Base-by-base conservation (phyloP, 2,329 filamentous ascomycete genomes). In the Lecanicillium sp. region DNA sequence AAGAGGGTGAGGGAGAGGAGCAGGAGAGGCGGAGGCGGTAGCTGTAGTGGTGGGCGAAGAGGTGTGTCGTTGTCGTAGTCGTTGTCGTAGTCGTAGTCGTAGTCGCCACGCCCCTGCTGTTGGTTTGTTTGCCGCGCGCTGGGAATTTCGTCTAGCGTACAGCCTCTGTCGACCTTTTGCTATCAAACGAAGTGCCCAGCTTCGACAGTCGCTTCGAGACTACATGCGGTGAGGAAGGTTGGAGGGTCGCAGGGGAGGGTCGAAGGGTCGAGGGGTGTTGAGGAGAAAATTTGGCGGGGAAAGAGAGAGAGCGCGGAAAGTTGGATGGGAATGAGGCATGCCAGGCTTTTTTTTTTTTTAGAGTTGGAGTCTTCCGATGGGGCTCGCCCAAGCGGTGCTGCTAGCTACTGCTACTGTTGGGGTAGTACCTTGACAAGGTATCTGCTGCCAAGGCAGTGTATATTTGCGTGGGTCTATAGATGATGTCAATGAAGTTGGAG, bases 181-280 rank as follows among this genome's bases (percentile, higher is more conserved):
- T 44, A 44, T 44, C 41, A 24, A 35, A 44, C 41, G 30, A 44
- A 44, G 41, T 35, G 41, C 41, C 41, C 41, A 44, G 21, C 41
- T 27, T 27, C 30, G 41, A 44, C 20, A 2, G 21, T 12, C 10
- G 24, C 3, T 24, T 21, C n/a, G 27, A 14, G 20, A 24, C 12
- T 23, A 27, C 41, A 44, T 44, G 30, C 41, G 21, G 15, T n/a
- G n/a, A n/a, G n/a, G n/a, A n/a, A n/a, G n/a, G 29, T 32, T 32
- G 5, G 29, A 32, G 12, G 29, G 29, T 6, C 26, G 11, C 6
- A 14, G 29, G 29, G 5, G 29, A n/a, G n/a, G n/a, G n/a, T n/a
- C n/a, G n/a, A n/a, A n/a, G n/a, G n/a, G n/a, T n/a, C n/a, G n/a
- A n/a, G n/a, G 29, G n/a, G n/a, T n/a, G n/a, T 32, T 10, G 29